Base-by-base conservation (phyloP, 2,329 filamentous ascomycete species). In the Allantophomopsis lycopodina region DNA sequence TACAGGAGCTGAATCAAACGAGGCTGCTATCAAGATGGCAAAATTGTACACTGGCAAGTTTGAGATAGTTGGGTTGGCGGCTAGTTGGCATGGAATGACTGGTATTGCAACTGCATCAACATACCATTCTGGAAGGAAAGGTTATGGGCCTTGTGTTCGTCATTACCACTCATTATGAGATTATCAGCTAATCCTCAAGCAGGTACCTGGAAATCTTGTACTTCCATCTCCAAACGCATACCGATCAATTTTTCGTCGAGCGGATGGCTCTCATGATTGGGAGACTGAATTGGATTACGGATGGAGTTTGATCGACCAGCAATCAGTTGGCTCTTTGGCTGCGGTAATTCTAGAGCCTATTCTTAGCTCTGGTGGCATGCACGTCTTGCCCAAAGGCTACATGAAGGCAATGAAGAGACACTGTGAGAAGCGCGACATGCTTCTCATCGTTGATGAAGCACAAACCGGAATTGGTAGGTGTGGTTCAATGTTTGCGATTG, bases 261-360 rank as follows among this genome's bases (percentile, higher is more conserved):
- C 66, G 0, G 73, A 80, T 44, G 74, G 74, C 1, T 65, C 64
- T 0, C 73, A 82, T 45, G 76, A 82, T 50, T 82, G 76, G 76
- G 62, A 75, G 46, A 68, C 71, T 0, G 77, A 82, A 51, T 57
- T 82, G 12, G 65, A 75, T 10, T 80, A 71, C 47, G 74, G 73
- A 4, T 81, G 73, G 64, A 60, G 60, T 14, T 60, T 80, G 55
- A 61, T 82, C 15, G 75, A 82, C 44, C 60, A 65, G 35, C 67
- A 72, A 40, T 73, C 66, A 1, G 69, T 65, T 41, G 76, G 76
- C 0, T 78, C 73, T 0, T 62, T 81, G 0, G 76, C 76, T 1
- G 76, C 76, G 0, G 68, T 75, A 23, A 73, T 81, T 40, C 55
- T 79, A 37, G 75, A 80, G 49, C 71, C 70, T 1, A 76, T 79